Conservation (phyloP, 225 moss, liverwort and hornwort genomes). For the Antitrichia curtipendula region DNA sequence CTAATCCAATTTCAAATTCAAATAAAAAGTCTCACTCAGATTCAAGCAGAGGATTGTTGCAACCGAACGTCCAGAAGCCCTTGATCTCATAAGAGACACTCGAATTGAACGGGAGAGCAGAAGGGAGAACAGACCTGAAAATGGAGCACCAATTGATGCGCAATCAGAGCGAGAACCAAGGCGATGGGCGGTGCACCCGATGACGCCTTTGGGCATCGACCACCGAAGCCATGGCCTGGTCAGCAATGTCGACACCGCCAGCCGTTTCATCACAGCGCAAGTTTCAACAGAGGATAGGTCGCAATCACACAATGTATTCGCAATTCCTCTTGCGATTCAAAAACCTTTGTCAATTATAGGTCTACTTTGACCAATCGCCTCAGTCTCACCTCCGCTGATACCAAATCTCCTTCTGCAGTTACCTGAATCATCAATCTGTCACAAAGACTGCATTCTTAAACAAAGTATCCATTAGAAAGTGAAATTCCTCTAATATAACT, state of each 20-base stretch:
- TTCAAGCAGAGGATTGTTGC: background rate
- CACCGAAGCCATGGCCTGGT: conserved; percentile 16
- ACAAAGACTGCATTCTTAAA: background rate
- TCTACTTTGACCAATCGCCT: background rate
- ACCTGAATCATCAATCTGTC: background rate
- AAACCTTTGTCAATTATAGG: background rate
- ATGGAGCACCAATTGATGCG: background rate
- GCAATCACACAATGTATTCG: background rate
- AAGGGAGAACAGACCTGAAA: background rate
- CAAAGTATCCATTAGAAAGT: background rate
- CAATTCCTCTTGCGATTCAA: background rate
- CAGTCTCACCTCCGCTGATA: background rate
- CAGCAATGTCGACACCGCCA: background rate
- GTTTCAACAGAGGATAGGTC: background rate
- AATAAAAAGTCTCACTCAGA: background rate
- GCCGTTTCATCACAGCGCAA: conserved; percentile 3
- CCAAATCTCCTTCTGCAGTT: background rate
- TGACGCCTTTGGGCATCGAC: background rate
- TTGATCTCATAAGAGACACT: background rate
- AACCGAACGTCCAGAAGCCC: background rate
- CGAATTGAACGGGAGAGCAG: background rate
- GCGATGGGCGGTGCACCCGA: background rate
- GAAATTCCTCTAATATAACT: background rate
- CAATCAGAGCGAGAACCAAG: background rate
- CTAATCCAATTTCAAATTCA: background rate